These are phyloP conservation scores for Geranomyces variabilis DNA, from an alignment of 192 early-diverging fungal genomes.

Conservation along the genomic window DNA sequence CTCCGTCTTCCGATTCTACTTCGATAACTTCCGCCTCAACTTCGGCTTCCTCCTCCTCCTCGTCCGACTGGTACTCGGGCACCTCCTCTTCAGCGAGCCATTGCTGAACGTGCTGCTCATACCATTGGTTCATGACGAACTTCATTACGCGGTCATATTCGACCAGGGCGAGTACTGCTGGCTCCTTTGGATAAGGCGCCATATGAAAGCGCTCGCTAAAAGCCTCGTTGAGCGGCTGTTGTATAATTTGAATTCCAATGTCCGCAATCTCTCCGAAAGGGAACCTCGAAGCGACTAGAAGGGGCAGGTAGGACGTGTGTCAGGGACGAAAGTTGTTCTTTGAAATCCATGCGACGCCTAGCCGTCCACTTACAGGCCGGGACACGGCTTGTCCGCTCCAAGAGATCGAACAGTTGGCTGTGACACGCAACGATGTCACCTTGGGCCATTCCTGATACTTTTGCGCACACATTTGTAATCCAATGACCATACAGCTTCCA, in stretches of 20 bases:
- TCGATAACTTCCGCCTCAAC: slow-evolving; percentile 2
- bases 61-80: slow-evolving; percentile 19
- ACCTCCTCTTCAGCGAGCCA: slow-evolving; percentile 8
- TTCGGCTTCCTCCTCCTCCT: slow-evolving; percentile 1
- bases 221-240: neutral
- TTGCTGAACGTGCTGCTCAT: neutral
- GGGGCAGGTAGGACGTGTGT: neutral
- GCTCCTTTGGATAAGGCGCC: neutral
- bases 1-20: neutral
- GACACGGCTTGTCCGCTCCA: slow-evolving; percentile 15
- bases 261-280: slow-evolving; percentile 22
- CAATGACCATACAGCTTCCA: neutral
- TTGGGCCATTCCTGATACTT: neutral
- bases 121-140: slow-evolving; percentile 3
- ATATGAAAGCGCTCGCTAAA: neutral
- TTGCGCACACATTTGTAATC: neutral
- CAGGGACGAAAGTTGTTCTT: neutral
- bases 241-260: neutral
- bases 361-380: neutral
- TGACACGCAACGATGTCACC: neutral
- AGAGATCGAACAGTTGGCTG: slow-evolving; percentile 3
- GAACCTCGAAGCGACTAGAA: slow-evolving; percentile 6
- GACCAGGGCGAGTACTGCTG: slow-evolving; percentile 6
- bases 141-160: slow-evolving; percentile 4
- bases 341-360: neutral